Evolutionary conservation across 495 filamentous ascomycete species (phyloP), one percentile per base, ranked within the genome.

Genomic region (Penicillium manginii): DNA sequence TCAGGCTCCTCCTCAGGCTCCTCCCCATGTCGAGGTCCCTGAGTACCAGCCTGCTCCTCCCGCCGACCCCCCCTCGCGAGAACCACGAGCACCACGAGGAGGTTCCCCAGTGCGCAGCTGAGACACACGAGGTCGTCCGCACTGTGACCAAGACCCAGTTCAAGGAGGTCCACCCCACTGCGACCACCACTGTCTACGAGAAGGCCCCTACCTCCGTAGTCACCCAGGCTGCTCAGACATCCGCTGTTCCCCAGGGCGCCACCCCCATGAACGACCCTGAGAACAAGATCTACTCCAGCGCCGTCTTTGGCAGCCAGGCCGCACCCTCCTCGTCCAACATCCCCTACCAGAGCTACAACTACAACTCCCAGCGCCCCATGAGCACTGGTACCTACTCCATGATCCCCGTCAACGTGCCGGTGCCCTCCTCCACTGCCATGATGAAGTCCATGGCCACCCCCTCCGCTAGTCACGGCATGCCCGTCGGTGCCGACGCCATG

Each of bases 391-490:
- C 18, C 22, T 74, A 66, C 59, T 61, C 64, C 43, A 57, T 59
- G 68, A 69, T 77, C 53, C 66, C 73, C 3, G 70, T 77, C 5
- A 59, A 66, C n/a, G 68, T 77, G 0, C 71, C 74, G n/a, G 47
- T 51, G 42, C 60, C 63, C 32, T 57, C 66, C 0, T 63, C 58
- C 23, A 50, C 46, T 48, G 32, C 33, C 6, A 40, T 31, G 29
- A 43, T 55, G 59, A 55, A 22, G 40, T 31, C 58, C 19, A 55
- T 58, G 54, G 56, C 55, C 8, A 65, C 61, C 0, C 57, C 64
- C 2, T 52, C 54, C 7, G 19, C 19, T 12, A 55, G 58, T 42
- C 19, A 40, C 12, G 54, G 45, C 9, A 47, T 64, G 7, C 63
- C 62, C 23, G 63, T 32, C 43, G 61, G 54, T 26, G 64, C 57